A percentile compares a stretch with the other conserved stretches of the same genome.
phyloP scores from a whole-genome alignment of 805 yeast species.

The Blastobotrys chiropterorum region DNA sequence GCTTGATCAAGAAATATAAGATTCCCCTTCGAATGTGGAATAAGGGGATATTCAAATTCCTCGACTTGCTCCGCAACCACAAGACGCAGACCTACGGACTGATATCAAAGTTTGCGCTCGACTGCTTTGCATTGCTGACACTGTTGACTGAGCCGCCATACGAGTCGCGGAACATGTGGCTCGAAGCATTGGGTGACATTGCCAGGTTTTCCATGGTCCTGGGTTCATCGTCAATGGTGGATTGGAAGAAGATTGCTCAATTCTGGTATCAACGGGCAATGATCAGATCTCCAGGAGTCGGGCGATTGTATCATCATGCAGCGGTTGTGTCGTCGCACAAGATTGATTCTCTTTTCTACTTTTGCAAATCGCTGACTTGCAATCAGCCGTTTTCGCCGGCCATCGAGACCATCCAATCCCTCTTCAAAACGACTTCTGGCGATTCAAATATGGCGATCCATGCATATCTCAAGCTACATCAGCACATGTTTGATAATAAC shows the following conservation, averaged over 20 bases:
- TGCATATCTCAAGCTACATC: constrained; percentile 15
- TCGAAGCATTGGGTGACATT: constrained; percentile 78
- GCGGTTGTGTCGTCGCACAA: constrained; percentile 78
- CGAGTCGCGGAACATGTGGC: constrained; percentile 45
- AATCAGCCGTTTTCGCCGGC: constrained; percentile 19
- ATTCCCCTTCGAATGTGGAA: constrained; percentile 23
- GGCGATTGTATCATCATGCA: constrained; percentile 80
- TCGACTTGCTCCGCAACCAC: constrained; percentile 17
- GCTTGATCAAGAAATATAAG: constrained; percentile 19
- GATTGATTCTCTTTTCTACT: constrained; percentile 21
- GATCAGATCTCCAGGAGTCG: constrained; percentile 73
- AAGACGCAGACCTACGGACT: constrained; percentile 16
- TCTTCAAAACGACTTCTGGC: constrained; percentile 15
- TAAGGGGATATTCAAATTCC: constrained; percentile 22
- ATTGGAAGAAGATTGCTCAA: constrained; percentile 80
- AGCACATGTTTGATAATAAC: constrained; percentile 8
- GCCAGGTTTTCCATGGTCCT: constrained; percentile 85
- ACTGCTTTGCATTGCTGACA: constrained; percentile 19
- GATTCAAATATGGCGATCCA: constrained; percentile 11
- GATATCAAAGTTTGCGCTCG: constrained; percentile 18
- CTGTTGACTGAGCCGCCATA: constrained; percentile 23
- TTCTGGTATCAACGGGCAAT: constrained; percentile 76
- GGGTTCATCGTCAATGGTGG: constrained; percentile 71
- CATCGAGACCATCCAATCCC: constrained; percentile 13
- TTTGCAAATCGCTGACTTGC: constrained; percentile 20